phyloP scores from a whole-genome alignment of 1,284 basidiomycete species.

The Coriolopsis trogii region DNA sequence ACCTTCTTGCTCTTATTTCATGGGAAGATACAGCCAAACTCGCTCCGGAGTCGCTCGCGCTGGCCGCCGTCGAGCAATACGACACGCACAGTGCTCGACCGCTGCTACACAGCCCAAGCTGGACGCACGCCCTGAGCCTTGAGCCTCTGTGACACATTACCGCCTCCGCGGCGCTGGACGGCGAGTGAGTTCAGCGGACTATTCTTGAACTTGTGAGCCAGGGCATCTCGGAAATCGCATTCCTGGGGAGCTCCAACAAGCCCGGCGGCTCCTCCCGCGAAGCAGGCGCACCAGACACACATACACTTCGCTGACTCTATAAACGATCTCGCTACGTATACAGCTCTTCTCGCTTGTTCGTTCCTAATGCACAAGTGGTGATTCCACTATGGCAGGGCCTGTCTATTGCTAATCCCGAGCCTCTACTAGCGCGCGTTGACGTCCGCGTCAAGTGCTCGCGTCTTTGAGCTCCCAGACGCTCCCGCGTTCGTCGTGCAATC shows the following conservation, averaged over 20 bases:
- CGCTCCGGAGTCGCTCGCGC: not conserved
- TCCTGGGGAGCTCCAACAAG: not conserved
- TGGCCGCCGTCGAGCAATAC: no score
- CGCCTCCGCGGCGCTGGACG: no score
- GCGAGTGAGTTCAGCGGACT: not conserved
- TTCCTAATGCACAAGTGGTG: no score
- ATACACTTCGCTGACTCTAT: not conserved
- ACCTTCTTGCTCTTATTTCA: not conserved
- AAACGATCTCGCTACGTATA: not conserved
- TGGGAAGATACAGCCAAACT: constrained; percentile 12
- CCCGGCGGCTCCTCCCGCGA: not conserved
- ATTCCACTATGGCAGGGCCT: no score
- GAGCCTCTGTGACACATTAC: no score
- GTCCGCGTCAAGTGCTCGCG: not conserved
- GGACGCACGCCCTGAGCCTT: no score
- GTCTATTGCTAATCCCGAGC: no score
- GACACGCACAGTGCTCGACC: not conserved
- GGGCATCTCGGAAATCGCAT: not conserved
- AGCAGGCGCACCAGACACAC: not conserved
- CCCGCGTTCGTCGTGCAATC: constrained; percentile 39
- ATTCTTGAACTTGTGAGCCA: not conserved
- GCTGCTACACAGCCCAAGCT: not conserved
- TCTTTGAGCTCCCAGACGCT: constrained; percentile 42
- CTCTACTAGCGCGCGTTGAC: no score
- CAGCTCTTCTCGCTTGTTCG: no score